Evolutionary conservation across 176 grass and related monocot genomes (phyloP).

Genomic region (Tuctoria greenei): DNA sequence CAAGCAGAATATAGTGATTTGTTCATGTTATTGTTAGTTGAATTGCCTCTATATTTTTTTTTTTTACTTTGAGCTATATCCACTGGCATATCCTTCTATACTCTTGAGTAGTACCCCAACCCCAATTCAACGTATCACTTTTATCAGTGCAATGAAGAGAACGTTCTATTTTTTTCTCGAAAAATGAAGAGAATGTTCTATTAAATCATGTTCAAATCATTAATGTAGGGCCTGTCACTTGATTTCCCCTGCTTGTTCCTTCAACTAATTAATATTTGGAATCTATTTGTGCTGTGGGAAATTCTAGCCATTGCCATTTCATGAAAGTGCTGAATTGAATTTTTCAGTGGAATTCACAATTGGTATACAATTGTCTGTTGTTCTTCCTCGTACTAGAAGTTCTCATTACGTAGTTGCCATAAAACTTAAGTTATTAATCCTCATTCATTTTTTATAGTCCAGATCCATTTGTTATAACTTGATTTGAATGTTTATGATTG

Average conservation of each 20-base stretch:
- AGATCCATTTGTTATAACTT: neutral
- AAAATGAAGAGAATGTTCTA: no score
- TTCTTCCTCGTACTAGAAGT: neutral
- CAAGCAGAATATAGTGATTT: neutral
- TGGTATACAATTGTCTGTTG: neutral
- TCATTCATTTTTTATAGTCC: neutral
- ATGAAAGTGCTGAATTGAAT: neutral
- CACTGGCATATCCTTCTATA: neutral
- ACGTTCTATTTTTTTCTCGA: no score
- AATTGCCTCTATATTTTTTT: neutral
- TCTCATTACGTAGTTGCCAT: neutral
- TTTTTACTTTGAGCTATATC: neutral
- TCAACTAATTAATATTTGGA: slow-evolving; percentile 5
- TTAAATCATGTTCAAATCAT: slow-evolving; percentile 41
- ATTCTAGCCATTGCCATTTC: slow-evolving; percentile 13
- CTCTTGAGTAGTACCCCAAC: neutral
- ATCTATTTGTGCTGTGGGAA: neutral
- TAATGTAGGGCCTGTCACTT: neutral
- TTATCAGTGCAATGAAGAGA: neutral
- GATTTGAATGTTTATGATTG: neutral
- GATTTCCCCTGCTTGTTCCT: slow-evolving; percentile 19
- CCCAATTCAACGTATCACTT: neutral
- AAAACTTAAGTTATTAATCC: neutral
- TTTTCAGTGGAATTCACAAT: neutral
- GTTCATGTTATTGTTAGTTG: neutral